Evolutionary conservation across 257 asterid species (phyloP), one percentile per base, ranked within the genome.

Genomic region (Petunia secreta): DNA sequence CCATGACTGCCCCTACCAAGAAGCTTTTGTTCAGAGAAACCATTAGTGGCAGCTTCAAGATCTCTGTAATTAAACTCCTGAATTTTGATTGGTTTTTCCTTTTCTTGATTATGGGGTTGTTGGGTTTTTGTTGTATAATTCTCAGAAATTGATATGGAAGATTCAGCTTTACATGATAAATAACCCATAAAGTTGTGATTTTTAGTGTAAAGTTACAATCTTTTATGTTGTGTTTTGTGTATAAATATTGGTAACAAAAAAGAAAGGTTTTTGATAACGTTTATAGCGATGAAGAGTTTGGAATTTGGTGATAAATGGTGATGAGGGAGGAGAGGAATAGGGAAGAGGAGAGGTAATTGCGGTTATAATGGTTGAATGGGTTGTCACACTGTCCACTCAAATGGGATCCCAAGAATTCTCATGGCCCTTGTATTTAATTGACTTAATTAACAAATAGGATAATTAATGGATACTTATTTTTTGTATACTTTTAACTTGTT

Each of bases 1-100:
- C 97, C 97, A 80, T 92, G 97, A 90, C 98, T 93, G 57, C 98
- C 98, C 54, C 91, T 82, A 38, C 98, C 98, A 25, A 94, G 60
- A 7, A 94, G 90, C 82, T 88, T 91, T 48, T 92, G 79, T 4
- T 87, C 87, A 4, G 96, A 92, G 88, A 94, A 94, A 60, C 91
- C 91, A 86, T 86, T 87, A 1, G 98, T 92, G 87, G 97, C 98
- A 43, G 89, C 82, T 80, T 91, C 91, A 53, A 94, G 95, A 80
- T 94, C 96, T 76, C 85, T 83, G 91, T 94, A 92, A 79, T 80
- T 85, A 82, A 93, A 93, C 85, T 93, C 92, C 66, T 91, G 91
- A 83, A 93, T 82, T 83, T 87, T 88, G 81, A 85, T 75, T 80
- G 91, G 87, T 34, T 90, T 88, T 14, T 86, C 82, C 63, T 78